Percentiles rank a stretch among this genome's conserved stretches.
These are phyloP conservation scores for Arthroderma sp. DNA, from an alignment of 2,329 filamentous ascomycete species.

Conservation along the genomic window DNA sequence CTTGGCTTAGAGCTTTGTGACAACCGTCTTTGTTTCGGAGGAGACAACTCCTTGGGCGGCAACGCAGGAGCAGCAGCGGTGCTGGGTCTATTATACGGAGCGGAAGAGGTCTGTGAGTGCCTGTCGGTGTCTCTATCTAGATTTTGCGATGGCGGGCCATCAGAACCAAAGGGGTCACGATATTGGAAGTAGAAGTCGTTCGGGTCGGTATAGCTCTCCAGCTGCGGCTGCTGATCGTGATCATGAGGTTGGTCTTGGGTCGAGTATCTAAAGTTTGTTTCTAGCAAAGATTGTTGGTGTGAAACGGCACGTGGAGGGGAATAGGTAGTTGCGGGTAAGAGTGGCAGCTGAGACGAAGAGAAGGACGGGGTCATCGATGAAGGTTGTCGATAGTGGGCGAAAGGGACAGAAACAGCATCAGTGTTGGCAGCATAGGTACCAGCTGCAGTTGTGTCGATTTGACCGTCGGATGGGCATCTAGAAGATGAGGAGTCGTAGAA, in stretches of 20 bases:
- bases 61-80: too few relatives aligned
- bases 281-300: slow-evolving; percentile 13
- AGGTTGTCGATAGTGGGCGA: slow-evolving; percentile 13
- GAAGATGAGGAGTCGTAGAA: not conserved
- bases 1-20: slow-evolving; percentile 4
- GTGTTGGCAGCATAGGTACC: slow-evolving; percentile 15
- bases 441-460: not conserved
- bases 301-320: slow-evolving; percentile 13
- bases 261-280: slow-evolving; percentile 11
- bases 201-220: slow-evolving; percentile 23
- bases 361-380: slow-evolving; percentile 11
- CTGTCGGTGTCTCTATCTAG: too few relatives aligned
- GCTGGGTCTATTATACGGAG: too few relatives aligned
- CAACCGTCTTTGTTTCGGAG: slow-evolving; percentile 12
- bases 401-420: slow-evolving; percentile 16
- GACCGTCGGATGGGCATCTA: too few relatives aligned
- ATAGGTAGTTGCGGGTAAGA: slow-evolving; percentile 18
- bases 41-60: slow-evolving; percentile 3
- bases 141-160: slow-evolving; percentile 8
- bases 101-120: too few relatives aligned
- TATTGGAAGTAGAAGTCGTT: slow-evolving; percentile 41
- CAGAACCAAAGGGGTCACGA: slow-evolving; percentile 22
- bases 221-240: too few relatives aligned
- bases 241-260: slow-evolving; percentile 1
- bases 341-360: slow-evolving; percentile 12